phyloP scores from a whole-genome alignment of 495 filamentous ascomycete genomes.

The Penicillium coprophilum region DNA sequence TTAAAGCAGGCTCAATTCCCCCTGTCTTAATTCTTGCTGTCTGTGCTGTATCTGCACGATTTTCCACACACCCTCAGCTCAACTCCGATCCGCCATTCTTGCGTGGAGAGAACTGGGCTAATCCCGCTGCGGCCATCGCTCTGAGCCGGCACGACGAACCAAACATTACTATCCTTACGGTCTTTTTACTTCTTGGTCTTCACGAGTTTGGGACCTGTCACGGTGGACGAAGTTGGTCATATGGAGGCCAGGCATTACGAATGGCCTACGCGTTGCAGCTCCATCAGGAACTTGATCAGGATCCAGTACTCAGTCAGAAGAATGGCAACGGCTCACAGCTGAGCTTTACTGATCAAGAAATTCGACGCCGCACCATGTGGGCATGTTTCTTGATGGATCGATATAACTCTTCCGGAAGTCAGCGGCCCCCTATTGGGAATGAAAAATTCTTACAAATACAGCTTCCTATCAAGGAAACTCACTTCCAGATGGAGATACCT shows the following conservation, averaged over 20 bases:
- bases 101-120: slow-evolving; percentile 87
- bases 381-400: slow-evolving; percentile 96
- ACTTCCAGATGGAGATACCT: slow-evolving; percentile 88
- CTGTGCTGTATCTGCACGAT: slow-evolving; percentile 88
- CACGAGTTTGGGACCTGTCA: slow-evolving; percentile 98
- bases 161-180: slow-evolving; percentile 92
- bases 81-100: slow-evolving; percentile 81
- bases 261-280: slow-evolving; percentile 97
- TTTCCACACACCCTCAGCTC: slow-evolving; percentile 91
- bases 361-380: slow-evolving; percentile 94
- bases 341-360: slow-evolving; percentile 90
- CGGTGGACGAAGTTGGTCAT: slow-evolving; percentile 91
- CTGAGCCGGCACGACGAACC: slow-evolving; percentile 87
- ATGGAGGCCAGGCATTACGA: slow-evolving; percentile 89
- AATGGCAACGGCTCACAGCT: slow-evolving; percentile 65
- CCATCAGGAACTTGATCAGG: slow-evolving; percentile 88
- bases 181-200: slow-evolving; percentile 80
- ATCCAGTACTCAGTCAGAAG: slow-evolving; percentile 60
- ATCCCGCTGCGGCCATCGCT: slow-evolving; percentile 78
- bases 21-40: slow-evolving; percentile 89
- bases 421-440: slow-evolving; percentile 86
- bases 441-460: slow-evolving; percentile 88
- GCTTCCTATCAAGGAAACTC: slow-evolving; percentile 84
- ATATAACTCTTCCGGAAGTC: slow-evolving; percentile 94
- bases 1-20: slow-evolving; percentile 67